phyloP scores from a whole-genome alignment of 257 asterid genomes.

The Plantago major region DNA sequence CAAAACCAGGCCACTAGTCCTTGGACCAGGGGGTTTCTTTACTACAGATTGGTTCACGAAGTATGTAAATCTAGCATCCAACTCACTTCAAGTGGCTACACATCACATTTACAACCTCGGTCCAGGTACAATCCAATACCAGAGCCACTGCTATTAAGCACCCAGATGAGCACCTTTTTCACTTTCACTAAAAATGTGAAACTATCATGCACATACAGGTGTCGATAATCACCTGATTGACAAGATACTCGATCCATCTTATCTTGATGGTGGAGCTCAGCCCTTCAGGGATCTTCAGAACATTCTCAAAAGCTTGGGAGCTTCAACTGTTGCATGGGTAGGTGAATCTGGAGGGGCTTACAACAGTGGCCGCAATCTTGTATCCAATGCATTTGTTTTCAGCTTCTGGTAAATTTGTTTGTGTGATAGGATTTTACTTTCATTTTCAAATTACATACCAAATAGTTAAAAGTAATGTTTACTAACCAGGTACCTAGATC shows the following conservation, averaged over 20 bases:
- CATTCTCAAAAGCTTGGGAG: slow-evolving; percentile 34
- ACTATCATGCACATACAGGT: slow-evolving; percentile 26
- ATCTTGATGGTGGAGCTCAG: slow-evolving; percentile 56
- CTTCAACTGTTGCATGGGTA: slow-evolving; percentile 62
- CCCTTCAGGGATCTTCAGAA: slow-evolving; percentile 46
- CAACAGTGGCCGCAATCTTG: slow-evolving; percentile 71
- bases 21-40: slow-evolving; percentile 90
- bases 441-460: background rate
- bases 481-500: slow-evolving; percentile 71
- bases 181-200: too few species aligned
- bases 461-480: background rate
- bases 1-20: slow-evolving; percentile 44
- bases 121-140: slow-evolving; percentile 44
- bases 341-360: slow-evolving; percentile 88
- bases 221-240: slow-evolving; percentile 62
- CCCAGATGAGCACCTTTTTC: too few species aligned
- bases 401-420: slow-evolving; percentile 62
- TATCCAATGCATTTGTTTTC: slow-evolving; percentile 71
- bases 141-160: background rate
- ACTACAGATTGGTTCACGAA: slow-evolving; percentile 55
- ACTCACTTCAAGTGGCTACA: slow-evolving; percentile 58
- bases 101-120: slow-evolving; percentile 96
- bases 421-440: background rate
- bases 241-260: slow-evolving; percentile 66
- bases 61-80: slow-evolving; percentile 36